These are phyloP conservation scores for Backusella psychrophila DNA, from an alignment of 192 early-diverging fungal species.

Conservation along the genomic window DNA sequence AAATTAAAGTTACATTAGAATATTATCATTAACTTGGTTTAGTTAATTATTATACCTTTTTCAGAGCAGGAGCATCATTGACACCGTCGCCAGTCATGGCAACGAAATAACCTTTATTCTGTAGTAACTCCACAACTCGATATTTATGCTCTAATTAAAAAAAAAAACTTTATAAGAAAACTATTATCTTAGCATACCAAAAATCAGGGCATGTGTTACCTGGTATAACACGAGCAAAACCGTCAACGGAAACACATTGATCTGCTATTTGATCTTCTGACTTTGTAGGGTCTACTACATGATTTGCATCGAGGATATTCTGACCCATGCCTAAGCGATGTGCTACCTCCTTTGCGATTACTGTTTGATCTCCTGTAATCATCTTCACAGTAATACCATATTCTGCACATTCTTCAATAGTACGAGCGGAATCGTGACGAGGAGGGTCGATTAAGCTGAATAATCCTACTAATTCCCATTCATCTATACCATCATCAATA, in stretches of 20 bases:
- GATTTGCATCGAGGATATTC: slow-evolving; percentile 62
- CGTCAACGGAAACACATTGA: slow-evolving; percentile 61
- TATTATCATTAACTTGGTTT: slow-evolving; percentile 77
- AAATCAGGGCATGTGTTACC: slow-evolving; percentile 36
- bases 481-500: slow-evolving; percentile 23
- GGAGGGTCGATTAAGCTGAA: slow-evolving; percentile 69
- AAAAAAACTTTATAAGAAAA: slow-evolving; percentile 43
- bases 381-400: slow-evolving; percentile 74
- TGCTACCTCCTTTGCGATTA: slow-evolving; percentile 75
- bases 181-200: slow-evolving; percentile 30
- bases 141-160: slow-evolving; percentile 78
- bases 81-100: slow-evolving; percentile 86
- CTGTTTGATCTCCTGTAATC: slow-evolving; percentile 77
- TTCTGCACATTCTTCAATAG: slow-evolving; percentile 60
- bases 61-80: slow-evolving; percentile 80
- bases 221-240: slow-evolving; percentile 78
- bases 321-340: slow-evolving; percentile 65
- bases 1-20: background rate
- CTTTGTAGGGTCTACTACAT: slow-evolving; percentile 43
- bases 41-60: slow-evolving; percentile 47
- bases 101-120: slow-evolving; percentile 54
- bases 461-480: slow-evolving; percentile 65
- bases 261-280: slow-evolving; percentile 54
- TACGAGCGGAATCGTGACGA: slow-evolving; percentile 63
- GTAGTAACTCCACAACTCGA: slow-evolving; percentile 68